Evolutionary conservation across 495 filamentous ascomycete species (phyloP), one percentile per base, ranked within the genome.

Genomic region (Neurospora discreta): DNA sequence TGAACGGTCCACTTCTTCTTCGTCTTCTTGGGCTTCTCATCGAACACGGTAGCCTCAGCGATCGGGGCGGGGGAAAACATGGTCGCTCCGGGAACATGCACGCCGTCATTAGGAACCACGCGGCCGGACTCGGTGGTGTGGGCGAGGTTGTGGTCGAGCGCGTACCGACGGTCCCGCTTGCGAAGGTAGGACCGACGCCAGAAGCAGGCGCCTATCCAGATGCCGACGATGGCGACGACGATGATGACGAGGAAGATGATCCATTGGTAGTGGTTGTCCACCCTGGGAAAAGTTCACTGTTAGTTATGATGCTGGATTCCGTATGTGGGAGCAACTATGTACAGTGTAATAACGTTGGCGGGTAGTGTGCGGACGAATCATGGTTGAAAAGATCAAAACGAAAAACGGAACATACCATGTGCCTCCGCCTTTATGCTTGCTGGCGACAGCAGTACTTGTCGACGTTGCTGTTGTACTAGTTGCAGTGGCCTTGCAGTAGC

Each of bases 161-260:
- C 85, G 74, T 84, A 84, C 73, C 82, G 77, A 13, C 83, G 79
- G 74, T 87, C 85, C 75, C 81, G 85, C 75, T 83, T 87, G 71
- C 78, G 81, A 43, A 87, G 77, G 75, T 88, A 87, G 43, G 83
- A 80, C 69, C 81, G 79, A 58, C 86, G 81, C 81, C 85, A 85
- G 72, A 87, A 74, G 75, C 84, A 86, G 46, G 86, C 86, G 30
- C 82, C 85, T 10, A 85, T 75, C 86, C 86, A 88, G 70, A 85
- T 85, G 58, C 80, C 85, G 26, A 80, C 75, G 39, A 88, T 84
- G 68, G 78, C 84, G 38, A 88, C 80, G 16, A 86, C 79, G 60
- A 88, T 78, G 70, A 87, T 77, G 68, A 87, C 81, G 39, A 87
- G 79, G 78, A 87, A 85, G 69, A 87, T 82, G n/a, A 88, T 84